phyloP scores from a whole-genome alignment of 2,329 filamentous ascomycete species.

The Colletotrichum gloeosporioides region DNA sequence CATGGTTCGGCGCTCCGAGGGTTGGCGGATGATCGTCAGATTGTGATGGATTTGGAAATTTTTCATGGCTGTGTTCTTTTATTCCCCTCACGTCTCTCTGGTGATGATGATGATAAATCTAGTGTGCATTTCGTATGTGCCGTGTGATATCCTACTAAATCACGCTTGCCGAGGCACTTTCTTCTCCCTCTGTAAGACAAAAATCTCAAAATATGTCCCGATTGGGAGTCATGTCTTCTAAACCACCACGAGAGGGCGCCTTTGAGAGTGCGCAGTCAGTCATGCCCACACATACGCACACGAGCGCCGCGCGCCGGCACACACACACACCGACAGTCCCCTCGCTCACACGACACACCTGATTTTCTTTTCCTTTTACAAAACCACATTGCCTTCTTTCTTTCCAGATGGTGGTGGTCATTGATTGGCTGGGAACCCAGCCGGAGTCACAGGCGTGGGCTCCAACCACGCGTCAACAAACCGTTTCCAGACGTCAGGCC shows the following conservation, averaged over 20 bases:
- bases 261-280: not conserved
- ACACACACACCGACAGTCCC: not conserved
- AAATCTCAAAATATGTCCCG: slow-evolving; percentile 10
- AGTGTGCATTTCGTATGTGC: not conserved
- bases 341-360: not conserved
- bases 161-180: not conserved
- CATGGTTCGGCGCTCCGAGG: not conserved
- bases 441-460: not conserved
- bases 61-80: not conserved
- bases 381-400: not conserved
- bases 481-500: not conserved
- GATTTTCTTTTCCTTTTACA: not conserved
- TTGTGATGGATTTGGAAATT: not conserved
- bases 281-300: not conserved
- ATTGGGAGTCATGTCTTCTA: slow-evolving; percentile 2
- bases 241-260: not conserved
- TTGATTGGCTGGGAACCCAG: not conserved
- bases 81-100: not conserved
- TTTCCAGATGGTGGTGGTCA: not conserved
- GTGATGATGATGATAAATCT: not conserved
- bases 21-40: not conserved
- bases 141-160: not conserved
- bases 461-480: not conserved
- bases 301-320: not conserved
- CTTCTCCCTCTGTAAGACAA: not conserved